phyloP scores from a whole-genome alignment of 495 filamentous ascomycete genomes.

The Tirmania nivea region DNA sequence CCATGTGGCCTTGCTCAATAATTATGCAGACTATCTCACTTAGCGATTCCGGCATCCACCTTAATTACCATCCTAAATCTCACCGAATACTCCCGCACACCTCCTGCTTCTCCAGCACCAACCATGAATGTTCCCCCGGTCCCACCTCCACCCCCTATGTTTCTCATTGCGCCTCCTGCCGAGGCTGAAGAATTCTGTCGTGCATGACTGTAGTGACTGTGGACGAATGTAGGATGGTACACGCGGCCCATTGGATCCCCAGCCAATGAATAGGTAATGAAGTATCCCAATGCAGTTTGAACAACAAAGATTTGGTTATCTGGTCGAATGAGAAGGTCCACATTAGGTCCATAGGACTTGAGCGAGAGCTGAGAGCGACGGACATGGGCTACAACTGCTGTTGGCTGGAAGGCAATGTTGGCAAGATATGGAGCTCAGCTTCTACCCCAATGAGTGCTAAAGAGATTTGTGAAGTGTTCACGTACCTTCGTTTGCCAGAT shows the following conservation, averaged over 20 bases:
- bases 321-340: slow-evolving; percentile 64
- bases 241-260: slow-evolving; percentile 61
- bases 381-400: slow-evolving; percentile 65
- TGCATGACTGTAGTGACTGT: slow-evolving; percentile 38
- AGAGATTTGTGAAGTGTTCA: slow-evolving; percentile 5
- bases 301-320: slow-evolving; percentile 80
- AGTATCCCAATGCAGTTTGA: slow-evolving; percentile 68
- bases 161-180: slow-evolving; percentile 27
- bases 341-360: slow-evolving; percentile 63
- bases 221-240: slow-evolving; percentile 59
- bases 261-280: slow-evolving; percentile 88
- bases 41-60: slow-evolving; percentile 82
- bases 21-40: slow-evolving; percentile 9
- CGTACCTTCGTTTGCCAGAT: slow-evolving; percentile 90
- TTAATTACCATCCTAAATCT: slow-evolving; percentile 96
- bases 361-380: slow-evolving; percentile 60
- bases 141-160: slow-evolving; percentile 30
- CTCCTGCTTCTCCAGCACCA: slow-evolving; percentile 52
- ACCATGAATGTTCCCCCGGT: slow-evolving; percentile 22
- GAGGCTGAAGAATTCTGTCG: slow-evolving; percentile 50
- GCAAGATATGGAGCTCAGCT: not conserved
- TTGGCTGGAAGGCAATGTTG: slow-evolving; percentile 39
- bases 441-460: slow-evolving; percentile 6
- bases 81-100: slow-evolving; percentile 65
- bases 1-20: not conserved